Evolutionary conservation across 768 basidiomycete species (phyloP).

Genomic region (Kwoniella bestiolae): DNA sequence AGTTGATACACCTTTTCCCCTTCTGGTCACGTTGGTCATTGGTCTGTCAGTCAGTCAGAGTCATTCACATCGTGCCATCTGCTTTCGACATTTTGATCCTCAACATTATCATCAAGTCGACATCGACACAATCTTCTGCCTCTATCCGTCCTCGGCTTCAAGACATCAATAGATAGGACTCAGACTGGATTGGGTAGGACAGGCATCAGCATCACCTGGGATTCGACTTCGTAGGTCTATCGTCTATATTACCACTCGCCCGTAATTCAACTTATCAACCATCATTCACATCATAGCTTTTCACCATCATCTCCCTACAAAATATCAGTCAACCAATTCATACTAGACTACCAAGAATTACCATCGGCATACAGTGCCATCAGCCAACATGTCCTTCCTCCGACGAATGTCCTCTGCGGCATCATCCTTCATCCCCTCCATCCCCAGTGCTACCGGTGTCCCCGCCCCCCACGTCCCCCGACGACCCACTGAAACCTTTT

Average conservation of each 20-base stretch:
- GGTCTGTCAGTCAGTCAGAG: not conserved
- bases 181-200: not conserved
- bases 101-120: not conserved
- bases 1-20: not conserved
- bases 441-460: conserved; percentile 32
- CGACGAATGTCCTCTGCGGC: conserved; percentile 46
- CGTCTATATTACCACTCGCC: not conserved
- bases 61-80: conserved; percentile 9
- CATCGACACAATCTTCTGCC: too few species aligned
- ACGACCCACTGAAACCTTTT: conserved; percentile 41
- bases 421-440: conserved; percentile 32
- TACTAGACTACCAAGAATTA: too few species aligned
- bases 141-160: not conserved
- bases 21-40: conserved; percentile 4
- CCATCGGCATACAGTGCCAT: not conserved
- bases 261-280: not conserved
- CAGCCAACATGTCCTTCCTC: conserved; percentile 47
- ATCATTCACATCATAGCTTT: not conserved
- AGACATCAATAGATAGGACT: not conserved
- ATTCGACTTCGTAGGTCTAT: too few species aligned
- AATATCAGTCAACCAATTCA: not conserved
- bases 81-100: not conserved
- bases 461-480: conserved; percentile 42
- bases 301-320: not conserved
- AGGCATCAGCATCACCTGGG: too few species aligned